Evolutionary conservation across 2,329 filamentous ascomycete species (phyloP), one percentile per base, ranked within the genome.

Genomic region (Helotiales sp.): DNA sequence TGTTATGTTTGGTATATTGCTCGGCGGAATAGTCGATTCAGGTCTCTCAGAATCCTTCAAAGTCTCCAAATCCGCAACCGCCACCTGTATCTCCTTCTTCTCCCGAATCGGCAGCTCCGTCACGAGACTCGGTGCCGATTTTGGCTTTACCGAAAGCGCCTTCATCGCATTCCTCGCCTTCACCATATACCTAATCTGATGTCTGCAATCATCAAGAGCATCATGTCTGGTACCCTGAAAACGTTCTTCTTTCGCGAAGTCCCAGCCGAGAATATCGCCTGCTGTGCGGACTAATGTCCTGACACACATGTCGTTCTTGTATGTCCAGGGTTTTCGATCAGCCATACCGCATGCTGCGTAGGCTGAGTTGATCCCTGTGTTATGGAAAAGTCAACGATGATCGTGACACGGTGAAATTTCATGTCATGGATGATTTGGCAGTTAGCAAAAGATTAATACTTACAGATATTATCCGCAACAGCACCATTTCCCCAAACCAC

Each of bases 401-500:
- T 1, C 6, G 4, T 17, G 10, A n/a, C 15, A 43, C 2, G n/a
- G 43, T 6, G 15, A 20, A 13, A 13, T 15, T 45, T n/a, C 15
- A 45, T 4, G 15, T 28, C 10, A 10, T 8, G 47, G 2, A 15
- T 3, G 11, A 24, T 2, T 28, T 15, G 47, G 15, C 2, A 28
- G 3, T 6, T 2, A 26, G 1, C 3, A 4, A 28, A 24, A 40
- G 24, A 8, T 32, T 15, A n/a, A 8, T 15, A 34, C 52, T 55
- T 22, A 55, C 52, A 72, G 3, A 63, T 45, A 62, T 71, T 69
- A 52, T 72, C 69, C 10, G 70, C 65, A 28, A 59, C 45, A 13
- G 59, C 63, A 3, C 69, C 69, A 62, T 72, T 72, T 1, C 70
- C 70, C 69, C 69, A 72, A 7, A 72, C 63, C 62, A 66, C 67